Base-by-base conservation (phyloP, 2,329 filamentous ascomycete species). In the Trichoderma endophyticum region DNA sequence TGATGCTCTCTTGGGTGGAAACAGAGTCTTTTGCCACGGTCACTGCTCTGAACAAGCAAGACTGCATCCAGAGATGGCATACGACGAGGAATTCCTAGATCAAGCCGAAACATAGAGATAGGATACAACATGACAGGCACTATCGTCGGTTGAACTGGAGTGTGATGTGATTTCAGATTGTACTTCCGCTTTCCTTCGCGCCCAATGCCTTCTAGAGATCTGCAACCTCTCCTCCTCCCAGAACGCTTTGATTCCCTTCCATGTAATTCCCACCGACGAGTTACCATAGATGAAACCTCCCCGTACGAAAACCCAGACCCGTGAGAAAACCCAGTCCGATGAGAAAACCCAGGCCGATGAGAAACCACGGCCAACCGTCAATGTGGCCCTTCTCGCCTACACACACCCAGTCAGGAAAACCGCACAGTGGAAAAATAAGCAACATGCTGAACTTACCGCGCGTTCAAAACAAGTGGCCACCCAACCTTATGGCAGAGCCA, bases 371-470 rank as follows among this genome's bases (percentile, higher is more conserved):
- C n/a, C n/a, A n/a, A n/a, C n/a, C n/a, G 4, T 18, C 59, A 62
- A 39, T 21, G 59, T 24, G n/a, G 14, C 11, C 32, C 15, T 63
- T 43, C 36, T 28, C 61, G 24, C 61, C 24, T 63, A 3, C 36
- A 5, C 1, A 30, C 1, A 24, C 0, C 5, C 4, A 21, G 15
- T 63, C 36, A 63, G 34, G 8, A 48, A 63, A 28, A 7, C 6
- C 6, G 14, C 30, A 28, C 8, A 5, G 2, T 28, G 4, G 1
- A n/a, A 26, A 2, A 54, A 48, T 18, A 11, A 28, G 21, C 36
- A 63, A 15, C 32, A 48, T 30, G 21, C 30, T 9, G 6, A n/a
- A 63, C 61, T 63, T 39, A 63, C 61, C 34, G 9, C 59, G 24
- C 32, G 18, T 6, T 59, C 26, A 28, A 9, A 21, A 24, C 21